A percentile compares a stretch with the other conserved stretches of the same genome.
Evolutionary conservation across 2,329 filamentous ascomycete species (phyloP).

Genomic region (Calonectria naviculata): DNA sequence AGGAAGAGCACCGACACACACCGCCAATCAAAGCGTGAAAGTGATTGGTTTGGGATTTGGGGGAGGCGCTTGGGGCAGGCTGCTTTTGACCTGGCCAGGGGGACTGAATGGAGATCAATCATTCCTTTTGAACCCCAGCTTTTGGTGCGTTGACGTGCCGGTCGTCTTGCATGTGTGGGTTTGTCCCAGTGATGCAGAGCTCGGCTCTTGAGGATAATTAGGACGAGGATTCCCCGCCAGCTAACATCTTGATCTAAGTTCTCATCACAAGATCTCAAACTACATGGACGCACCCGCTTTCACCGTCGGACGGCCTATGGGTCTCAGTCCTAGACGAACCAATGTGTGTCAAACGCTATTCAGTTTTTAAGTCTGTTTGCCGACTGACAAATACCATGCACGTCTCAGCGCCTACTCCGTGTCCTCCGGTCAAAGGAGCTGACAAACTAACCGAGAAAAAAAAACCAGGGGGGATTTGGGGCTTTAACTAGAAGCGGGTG

Average conservation of each 20-base stretch:
- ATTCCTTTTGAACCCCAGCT: neutral
- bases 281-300: neutral
- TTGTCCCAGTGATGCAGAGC: neutral
- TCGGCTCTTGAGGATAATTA: neutral
- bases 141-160: conserved; percentile 9
- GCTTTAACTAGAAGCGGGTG: conserved; percentile 12
- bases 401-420: conserved; percentile 14
- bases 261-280: neutral
- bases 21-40: conserved; percentile 34
- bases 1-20: conserved; percentile 18
- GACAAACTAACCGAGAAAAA: conserved; percentile 1
- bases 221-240: neutral
- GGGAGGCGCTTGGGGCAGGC: conserved; percentile 39
- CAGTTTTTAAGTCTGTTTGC: conserved; percentile 5
- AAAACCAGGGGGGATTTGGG: neutral
- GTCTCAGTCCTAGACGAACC: conserved; percentile 19
- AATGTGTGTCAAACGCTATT: conserved; percentile 6
- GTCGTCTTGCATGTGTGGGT: neutral
- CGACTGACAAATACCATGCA: conserved; percentile 3
- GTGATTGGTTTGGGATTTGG: neutral
- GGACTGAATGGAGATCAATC: conserved; percentile 10
- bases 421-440: conserved; percentile 4
- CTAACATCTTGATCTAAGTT: neutral
- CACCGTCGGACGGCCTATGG: neutral
- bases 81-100: conserved; percentile 27